Base-by-base conservation (phyloP, 148 eudicot genomes). In the Spergularia marina region DNA sequence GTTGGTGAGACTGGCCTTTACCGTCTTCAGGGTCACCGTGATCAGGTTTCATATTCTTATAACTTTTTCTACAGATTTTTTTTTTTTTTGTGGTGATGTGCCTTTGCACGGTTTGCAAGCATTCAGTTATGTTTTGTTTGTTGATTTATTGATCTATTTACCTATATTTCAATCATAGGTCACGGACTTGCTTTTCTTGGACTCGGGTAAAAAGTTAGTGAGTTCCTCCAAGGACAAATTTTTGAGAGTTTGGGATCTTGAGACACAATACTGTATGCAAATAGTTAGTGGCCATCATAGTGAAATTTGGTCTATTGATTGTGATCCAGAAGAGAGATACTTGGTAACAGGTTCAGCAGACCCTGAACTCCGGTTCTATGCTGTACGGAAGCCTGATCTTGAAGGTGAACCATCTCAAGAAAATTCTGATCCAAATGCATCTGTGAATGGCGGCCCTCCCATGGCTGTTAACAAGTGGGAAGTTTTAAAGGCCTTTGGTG, bases 161-260 rank as follows among this genome's bases (percentile, higher is more conserved):
- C 75, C 60, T 56, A 23, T 59, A 60, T 68, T 76, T 16, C 57
- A 7, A 58, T 51, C 68, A 74, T 75, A 95, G 99, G 94, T 95
- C 62, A 95, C 98, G 14, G 97, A 92, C 62, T 83, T 95, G 79
- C 90, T 86, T 18, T 95, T 95, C 81, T 81, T 95, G 82, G 96
- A 90, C 82, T 85, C 89, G 53, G 88, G 90, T 60, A 90, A 89
- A 78, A 95, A 88, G 77, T 81, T 95, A 79, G 91, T 92, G 71
- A 95, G 94, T 80, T 90, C 97, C n/a, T 95, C 99, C 12, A 95
- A 95, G 79, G 99, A 95, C 88, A 95, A 92, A 75, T 92, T 89
- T 70, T 77, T 95, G 74, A 92, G 97, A 82, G 92, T 95, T 68
- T 92, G 99, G 99, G 99, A 95, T 85, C 90, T 89, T 73, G 99